Base-by-base conservation (phyloP, 2,329 filamentous ascomycete genomes). In the Xylaria digitata region DNA sequence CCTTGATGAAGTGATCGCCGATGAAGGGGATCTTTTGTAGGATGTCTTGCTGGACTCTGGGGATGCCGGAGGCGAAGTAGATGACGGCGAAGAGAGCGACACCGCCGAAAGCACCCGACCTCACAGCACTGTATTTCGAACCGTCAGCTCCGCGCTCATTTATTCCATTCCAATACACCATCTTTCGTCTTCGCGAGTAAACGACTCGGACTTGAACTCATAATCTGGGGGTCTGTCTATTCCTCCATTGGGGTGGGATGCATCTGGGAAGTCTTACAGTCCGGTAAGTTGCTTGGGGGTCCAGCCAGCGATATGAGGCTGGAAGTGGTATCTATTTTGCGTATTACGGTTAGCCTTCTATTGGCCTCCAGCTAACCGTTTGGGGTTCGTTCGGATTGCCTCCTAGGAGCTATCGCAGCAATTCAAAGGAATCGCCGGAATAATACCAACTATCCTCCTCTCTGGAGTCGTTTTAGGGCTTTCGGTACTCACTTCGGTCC, bases 11-110 rank as follows among this genome's bases (percentile, higher is more conserved):
- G 79, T 82, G 80, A 55, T 74, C 68, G 70, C 83, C 83, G 66
- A 89, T 70, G 72, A 86, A 68, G 71, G 88, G 88, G 21, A 90
- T 70, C 78, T 87, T 86, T 86, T 89, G 70, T 23, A 90, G 83
- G 70, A 91, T 82, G 74, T 91, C 89, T 54, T 76, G 77, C 78
- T 87, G 81, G 71, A 90, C 81, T 77, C 82, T 84, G 71, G 89
- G 89, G 55, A 90, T 85, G 72, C 88, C 88, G 46, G 87, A 89
- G 71, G 85, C 82, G 77, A 82, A 88, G 83, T 86, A 87, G 73
- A 90, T 83, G 70, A 88, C 80, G 70, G 81, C 86, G 70, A 88
- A 82, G 73, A 84, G 84, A 67, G 85, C 86, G 65, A 87, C 85
- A 68, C 81, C 87, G 66, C 87, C 87, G 75, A 88, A 88, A 61